Conservation (phyloP, 768 basidiomycete species). For the Mycena capillaripes region DNA sequence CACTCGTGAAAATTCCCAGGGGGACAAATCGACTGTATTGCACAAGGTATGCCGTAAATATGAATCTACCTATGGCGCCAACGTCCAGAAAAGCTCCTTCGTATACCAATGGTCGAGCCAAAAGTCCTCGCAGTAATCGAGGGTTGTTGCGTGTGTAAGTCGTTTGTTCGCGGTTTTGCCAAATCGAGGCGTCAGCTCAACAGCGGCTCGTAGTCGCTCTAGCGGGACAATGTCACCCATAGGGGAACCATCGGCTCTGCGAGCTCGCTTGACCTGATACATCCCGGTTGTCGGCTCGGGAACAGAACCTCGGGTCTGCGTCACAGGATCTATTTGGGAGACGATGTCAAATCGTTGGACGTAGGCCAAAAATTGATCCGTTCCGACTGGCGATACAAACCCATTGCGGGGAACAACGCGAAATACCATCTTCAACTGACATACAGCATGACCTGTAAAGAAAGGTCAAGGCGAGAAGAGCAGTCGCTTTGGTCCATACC, state of each 20-base stretch:
- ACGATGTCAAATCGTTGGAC: constrained; percentile 35
- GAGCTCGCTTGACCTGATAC: constrained; percentile 22
- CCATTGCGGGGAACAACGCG: constrained; percentile 1
- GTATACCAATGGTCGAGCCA: constrained; percentile 32
- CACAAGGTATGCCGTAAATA: too few species aligned
- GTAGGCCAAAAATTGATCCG: constrained; percentile 31
- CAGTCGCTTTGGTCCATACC: not conserved
- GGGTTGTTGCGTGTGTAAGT: constrained; percentile 17
- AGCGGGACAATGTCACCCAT: constrained; percentile 30
- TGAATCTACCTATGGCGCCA: too few species aligned
- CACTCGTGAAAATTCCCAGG: too few species aligned
- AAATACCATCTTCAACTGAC: constrained; percentile 29
- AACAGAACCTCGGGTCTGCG: not conserved
- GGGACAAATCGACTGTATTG: too few species aligned
- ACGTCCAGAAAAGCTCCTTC: constrained; percentile 30
- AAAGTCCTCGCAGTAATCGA: constrained; percentile 23
- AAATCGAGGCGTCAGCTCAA: constrained; percentile 27
- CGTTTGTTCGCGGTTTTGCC: constrained; percentile 29
- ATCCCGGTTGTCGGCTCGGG: constrained; percentile 4
- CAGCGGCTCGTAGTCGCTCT: constrained; percentile 7
- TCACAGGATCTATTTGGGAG: constrained; percentile 8
- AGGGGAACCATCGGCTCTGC: not conserved
- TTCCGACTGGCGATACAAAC: not conserved
- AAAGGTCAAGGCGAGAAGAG: not conserved
- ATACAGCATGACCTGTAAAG: constrained; percentile 27